Evolutionary conservation across 305 asterid genomes (phyloP).

Genomic region (Fraxinus dipetala): DNA sequence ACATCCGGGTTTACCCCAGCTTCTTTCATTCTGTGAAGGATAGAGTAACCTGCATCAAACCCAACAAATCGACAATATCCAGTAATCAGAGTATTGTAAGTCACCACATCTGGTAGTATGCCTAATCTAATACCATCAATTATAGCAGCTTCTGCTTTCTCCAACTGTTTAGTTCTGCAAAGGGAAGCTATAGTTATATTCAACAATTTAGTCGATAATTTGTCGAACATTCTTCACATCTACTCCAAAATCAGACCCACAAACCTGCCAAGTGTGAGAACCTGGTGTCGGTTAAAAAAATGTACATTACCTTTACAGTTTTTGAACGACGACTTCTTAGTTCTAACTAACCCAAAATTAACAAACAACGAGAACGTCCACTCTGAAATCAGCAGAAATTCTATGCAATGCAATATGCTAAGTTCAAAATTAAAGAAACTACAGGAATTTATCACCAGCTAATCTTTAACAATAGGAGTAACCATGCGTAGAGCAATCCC

Average conservation of each 20-base stretch:
- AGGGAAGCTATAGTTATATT: conserved; percentile 77
- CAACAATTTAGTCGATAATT: conserved; percentile 67
- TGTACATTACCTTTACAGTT: neutral
- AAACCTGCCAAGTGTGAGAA: conserved; percentile 31
- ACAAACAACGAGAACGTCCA: neutral
- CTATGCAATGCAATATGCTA: neutral
- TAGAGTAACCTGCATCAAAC: conserved; percentile 60
- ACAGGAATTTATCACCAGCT: neutral
- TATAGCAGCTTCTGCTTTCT: conserved; percentile 77
- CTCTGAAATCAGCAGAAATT: neutral
- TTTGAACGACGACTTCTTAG: neutral
- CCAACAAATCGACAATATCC: conserved; percentile 68
- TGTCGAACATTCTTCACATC: conserved; percentile 53
- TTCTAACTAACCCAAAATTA: neutral
- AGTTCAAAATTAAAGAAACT: neutral
- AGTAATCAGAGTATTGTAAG: conserved; percentile 74
- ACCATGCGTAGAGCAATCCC: neutral
- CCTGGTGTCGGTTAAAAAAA: neutral
- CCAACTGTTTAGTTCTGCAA: conserved; percentile 73
- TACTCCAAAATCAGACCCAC: conserved; percentile 34
- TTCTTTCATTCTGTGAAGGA: conserved; percentile 68
- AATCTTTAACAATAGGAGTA: neutral
- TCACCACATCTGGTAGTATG: conserved; percentile 68
- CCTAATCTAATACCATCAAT: conserved; percentile 78
- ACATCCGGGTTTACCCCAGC: conserved; percentile 70